Percentiles rank a stretch among this genome's conserved stretches.
phyloP scores from a whole-genome alignment of 495 filamentous ascomycete genomes.

The Xeromyces bisporus region DNA sequence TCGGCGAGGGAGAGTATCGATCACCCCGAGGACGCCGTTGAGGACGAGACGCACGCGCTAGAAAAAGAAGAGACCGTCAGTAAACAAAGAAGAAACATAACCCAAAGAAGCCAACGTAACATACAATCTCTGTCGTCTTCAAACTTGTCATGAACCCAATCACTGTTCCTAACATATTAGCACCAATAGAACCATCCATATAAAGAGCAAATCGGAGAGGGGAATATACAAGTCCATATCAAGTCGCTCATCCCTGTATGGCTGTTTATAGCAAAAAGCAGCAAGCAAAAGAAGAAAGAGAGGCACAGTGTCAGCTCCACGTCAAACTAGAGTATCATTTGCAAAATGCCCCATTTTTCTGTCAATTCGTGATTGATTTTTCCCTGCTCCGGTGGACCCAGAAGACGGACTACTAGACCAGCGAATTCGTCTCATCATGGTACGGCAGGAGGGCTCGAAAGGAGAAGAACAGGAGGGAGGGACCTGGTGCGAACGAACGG shows the following conservation, averaged over 20 bases:
- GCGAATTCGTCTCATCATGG: slow-evolving; percentile 20
- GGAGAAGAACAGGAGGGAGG: slow-evolving; percentile 22
- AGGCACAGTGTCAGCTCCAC: slow-evolving; percentile 39
- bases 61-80: slow-evolving; percentile 9
- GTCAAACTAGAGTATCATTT: slow-evolving; percentile 28
- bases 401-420: slow-evolving; percentile 18
- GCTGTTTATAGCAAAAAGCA: too few species aligned
- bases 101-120: slow-evolving; percentile 19
- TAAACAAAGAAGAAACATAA: slow-evolving; percentile 6
- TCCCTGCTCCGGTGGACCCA: slow-evolving; percentile 18
- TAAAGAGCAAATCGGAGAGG: neutral
- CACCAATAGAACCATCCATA: neutral
- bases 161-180: slow-evolving; percentile 31
- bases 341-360: slow-evolving; percentile 27
- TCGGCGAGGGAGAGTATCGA: slow-evolving; percentile 30
- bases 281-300: slow-evolving; percentile 19
- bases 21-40: slow-evolving; percentile 18
- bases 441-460: slow-evolving; percentile 22
- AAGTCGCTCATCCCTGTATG: slow-evolving; percentile 35
- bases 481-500: slow-evolving; percentile 13
- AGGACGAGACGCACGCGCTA: slow-evolving; percentile 26
- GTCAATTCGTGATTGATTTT: slow-evolving; percentile 16
- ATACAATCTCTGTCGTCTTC: slow-evolving; percentile 43
- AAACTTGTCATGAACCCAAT: slow-evolving; percentile 84
- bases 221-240: slow-evolving; percentile 36